Conservation (phyloP, 129 eudicot species). For the Logfia minima region DNA sequence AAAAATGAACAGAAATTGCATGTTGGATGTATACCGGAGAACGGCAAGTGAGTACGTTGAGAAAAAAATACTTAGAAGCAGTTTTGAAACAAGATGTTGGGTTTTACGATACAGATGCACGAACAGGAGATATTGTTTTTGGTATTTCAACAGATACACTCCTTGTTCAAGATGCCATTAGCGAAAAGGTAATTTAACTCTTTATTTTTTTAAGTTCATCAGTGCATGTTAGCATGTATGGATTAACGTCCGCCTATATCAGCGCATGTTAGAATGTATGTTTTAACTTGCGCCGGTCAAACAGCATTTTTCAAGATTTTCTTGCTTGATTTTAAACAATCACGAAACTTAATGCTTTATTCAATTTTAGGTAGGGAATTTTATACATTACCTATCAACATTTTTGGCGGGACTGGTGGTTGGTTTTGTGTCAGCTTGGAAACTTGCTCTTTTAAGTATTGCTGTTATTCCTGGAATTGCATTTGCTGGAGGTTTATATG, state of each 20-base stretch:
- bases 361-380: constrained; percentile 78
- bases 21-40: constrained; percentile 99
- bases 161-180: constrained; percentile 99
- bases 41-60: constrained; percentile 83
- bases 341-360: neutral
- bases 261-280: constrained; percentile 16
- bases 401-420: constrained; percentile 99
- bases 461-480: constrained; percentile 98
- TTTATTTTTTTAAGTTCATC: neutral
- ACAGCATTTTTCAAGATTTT: constrained; percentile 28
- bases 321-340: neutral
- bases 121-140: constrained; percentile 96
- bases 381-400: constrained; percentile 91
- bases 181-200: constrained; percentile 68
- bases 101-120: constrained; percentile 94
- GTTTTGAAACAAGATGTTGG: constrained; percentile 96
- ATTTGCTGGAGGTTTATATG: constrained; percentile 92
- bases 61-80: constrained; percentile 90
- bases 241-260: constrained; percentile 7
- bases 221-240: constrained; percentile 14
- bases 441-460: constrained; percentile 81
- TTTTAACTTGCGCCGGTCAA: constrained; percentile 25
- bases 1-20: constrained; percentile 61
- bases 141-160: constrained; percentile 95
- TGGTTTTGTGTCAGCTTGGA: constrained; percentile 98